phyloP scores from a whole-genome alignment of 441 rosid species.

The Gossypium gossypioides region DNA sequence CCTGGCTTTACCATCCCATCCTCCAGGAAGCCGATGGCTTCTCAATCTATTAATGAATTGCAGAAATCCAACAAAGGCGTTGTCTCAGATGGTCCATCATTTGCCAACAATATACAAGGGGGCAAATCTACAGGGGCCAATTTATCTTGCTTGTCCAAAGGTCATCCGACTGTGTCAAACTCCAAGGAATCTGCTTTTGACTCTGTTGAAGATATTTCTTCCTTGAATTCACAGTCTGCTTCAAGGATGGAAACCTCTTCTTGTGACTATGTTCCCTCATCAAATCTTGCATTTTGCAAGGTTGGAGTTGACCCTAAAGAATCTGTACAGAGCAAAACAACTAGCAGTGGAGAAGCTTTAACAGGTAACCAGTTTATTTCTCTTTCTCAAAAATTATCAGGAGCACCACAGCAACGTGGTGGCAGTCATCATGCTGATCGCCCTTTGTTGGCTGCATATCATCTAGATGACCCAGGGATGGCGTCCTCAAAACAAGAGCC shows the following conservation, averaged over 20 bases:
- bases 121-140: constrained; percentile 29
- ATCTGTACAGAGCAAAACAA: constrained; percentile 20
- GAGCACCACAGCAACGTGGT: constrained; percentile 23
- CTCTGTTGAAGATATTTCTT: constrained; percentile 19
- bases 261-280: constrained; percentile 17
- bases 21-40: constrained; percentile 31
- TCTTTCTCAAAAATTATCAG: constrained; percentile 25
- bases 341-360: constrained; percentile 24
- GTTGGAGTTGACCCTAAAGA: constrained; percentile 32
- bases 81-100: constrained; percentile 22
- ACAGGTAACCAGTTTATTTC: constrained; percentile 20
- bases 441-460: constrained; percentile 17
- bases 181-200: constrained; percentile 10
- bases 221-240: constrained; percentile 16
- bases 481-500: constrained; percentile 26
- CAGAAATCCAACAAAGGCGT: constrained; percentile 27
- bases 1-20: constrained; percentile 50
- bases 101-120: constrained; percentile 24
- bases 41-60: constrained; percentile 28
- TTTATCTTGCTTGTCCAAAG: constrained; percentile 27
- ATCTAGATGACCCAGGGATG: constrained; percentile 10
- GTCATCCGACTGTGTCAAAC: constrained; percentile 21
- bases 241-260: constrained; percentile 19
- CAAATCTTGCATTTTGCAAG: constrained; percentile 20
- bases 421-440: constrained; percentile 19